phyloP scores from a whole-genome alignment of 257 asterid species.

The Solanum chmielewskii region DNA sequence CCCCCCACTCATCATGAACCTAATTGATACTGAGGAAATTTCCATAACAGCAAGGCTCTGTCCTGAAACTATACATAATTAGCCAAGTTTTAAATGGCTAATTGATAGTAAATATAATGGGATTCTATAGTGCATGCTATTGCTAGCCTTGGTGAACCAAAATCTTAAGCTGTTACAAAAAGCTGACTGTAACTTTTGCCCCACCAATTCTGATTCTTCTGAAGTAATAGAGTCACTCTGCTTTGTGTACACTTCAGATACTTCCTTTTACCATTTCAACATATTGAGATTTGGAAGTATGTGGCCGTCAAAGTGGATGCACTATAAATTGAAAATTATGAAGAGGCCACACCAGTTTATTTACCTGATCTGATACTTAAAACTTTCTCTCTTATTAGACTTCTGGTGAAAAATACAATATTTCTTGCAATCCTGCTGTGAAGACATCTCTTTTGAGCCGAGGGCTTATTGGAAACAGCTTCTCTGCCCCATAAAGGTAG shows the following conservation, averaged over 20 bases:
- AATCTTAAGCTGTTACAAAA: constrained; percentile 34
- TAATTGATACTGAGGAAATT: background rate
- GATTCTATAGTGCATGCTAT: background rate
- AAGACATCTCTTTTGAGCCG: background rate
- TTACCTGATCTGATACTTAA: background rate
- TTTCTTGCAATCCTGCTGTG: background rate
- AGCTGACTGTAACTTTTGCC: constrained; percentile 53
- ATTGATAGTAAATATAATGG: background rate
- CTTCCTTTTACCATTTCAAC: background rate
- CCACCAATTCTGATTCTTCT: constrained; percentile 37
- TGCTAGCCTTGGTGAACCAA: background rate
- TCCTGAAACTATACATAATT: background rate
- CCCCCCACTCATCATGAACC: background rate
- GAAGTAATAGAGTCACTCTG: constrained; percentile 48
- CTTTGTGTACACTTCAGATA: constrained; percentile 45
- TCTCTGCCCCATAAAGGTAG: background rate
- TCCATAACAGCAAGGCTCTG: background rate
- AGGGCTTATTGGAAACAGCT: background rate
- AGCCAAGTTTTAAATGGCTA: background rate
- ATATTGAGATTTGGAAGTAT: background rate
- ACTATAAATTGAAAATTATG: background rate
- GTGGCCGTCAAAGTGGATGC: background rate
- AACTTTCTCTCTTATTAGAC: background rate
- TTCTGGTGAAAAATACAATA: background rate
- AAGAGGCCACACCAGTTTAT: background rate